These are phyloP conservation scores for Radiomyces spectabilis DNA, from an alignment of 192 early-diverging fungal genomes.

Conservation along the genomic window DNA sequence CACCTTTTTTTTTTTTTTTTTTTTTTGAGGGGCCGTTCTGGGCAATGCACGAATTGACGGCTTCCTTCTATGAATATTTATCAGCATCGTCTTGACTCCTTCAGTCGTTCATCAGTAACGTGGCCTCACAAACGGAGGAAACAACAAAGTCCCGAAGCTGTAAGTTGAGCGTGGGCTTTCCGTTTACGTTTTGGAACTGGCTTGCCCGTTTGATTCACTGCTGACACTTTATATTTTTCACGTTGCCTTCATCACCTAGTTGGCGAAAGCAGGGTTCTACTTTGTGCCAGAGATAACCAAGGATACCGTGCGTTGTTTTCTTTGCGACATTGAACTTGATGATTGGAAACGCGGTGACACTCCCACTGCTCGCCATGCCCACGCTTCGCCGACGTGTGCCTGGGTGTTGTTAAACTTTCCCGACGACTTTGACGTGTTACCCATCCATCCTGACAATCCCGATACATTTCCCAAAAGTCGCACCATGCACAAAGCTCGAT, in stretches of 20 bases:
- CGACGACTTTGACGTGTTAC: background rate
- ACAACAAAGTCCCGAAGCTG: no score
- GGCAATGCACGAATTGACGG: no score
- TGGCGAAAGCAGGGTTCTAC: constrained; percentile 16
- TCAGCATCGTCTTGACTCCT: no score
- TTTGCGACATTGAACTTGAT: constrained; percentile 2
- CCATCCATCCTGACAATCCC: background rate
- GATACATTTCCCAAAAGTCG: background rate
- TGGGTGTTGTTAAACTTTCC: constrained; percentile 11
- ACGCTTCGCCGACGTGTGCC: background rate
- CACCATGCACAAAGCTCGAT: constrained; percentile 3
- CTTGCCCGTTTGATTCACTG: no score
- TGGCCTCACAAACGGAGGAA: no score
- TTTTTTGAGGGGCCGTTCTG: no score
- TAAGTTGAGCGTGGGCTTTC: no score
- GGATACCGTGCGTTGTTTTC: constrained; percentile 2
- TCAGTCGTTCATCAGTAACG: no score
- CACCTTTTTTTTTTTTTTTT: no score
- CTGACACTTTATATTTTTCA: background rate
- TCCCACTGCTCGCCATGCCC: constrained; percentile 1
- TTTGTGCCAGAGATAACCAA: background rate
- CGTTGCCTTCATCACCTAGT: constrained; percentile 4
- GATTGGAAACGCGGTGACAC: constrained; percentile 9
- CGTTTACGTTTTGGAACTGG: no score
- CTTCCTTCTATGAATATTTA: no score